These are phyloP conservation scores for Bisporella sp. DNA, from an alignment of 2,329 filamentous ascomycete genomes.

Conservation along the genomic window DNA sequence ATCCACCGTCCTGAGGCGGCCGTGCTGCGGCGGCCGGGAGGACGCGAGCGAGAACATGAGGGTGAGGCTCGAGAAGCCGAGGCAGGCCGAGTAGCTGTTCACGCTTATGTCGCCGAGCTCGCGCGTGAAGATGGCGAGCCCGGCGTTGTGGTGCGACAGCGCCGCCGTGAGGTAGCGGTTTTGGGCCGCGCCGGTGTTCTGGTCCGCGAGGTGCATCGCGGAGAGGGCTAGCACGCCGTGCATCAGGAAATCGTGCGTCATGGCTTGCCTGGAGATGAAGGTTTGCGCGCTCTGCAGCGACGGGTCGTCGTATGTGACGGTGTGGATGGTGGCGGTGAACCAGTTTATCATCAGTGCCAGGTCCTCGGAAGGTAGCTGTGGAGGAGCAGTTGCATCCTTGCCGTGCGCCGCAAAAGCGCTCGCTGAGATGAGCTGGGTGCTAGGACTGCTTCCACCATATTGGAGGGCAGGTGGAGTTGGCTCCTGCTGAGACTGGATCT, in stretches of 20 bases:
- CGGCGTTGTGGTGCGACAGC: slow-evolving; percentile 8
- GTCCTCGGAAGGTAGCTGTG: no score
- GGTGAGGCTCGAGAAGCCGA: slow-evolving; percentile 13
- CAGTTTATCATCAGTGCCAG: slow-evolving; percentile 16
- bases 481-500: no score
- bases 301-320: slow-evolving; percentile 6
- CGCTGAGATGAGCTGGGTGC: no score
- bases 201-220: slow-evolving; percentile 14
- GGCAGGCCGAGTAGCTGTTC: slow-evolving; percentile 9
- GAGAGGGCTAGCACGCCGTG: slow-evolving; percentile 20
- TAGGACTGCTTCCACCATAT: no score
- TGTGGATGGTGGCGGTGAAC: slow-evolving; percentile 6
- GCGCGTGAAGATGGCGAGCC: slow-evolving; percentile 5
- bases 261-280: slow-evolving; percentile 15
- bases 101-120: slow-evolving; percentile 6
- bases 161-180: slow-evolving; percentile 5
- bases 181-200: slow-evolving; percentile 1
- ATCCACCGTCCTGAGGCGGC: slow-evolving; percentile 2
- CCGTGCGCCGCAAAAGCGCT: no score
- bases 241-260: slow-evolving; percentile 14
- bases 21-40: background rate
- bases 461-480: no score
- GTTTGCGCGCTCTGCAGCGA: slow-evolving; percentile 8
- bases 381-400: no score
- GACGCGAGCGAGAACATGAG: slow-evolving; percentile 9